Percentiles rank a stretch among this genome's conserved stretches.
These are phyloP conservation scores for Penicillium bovifimosum DNA, from an alignment of 495 filamentous ascomycete genomes.

Conservation along the genomic window DNA sequence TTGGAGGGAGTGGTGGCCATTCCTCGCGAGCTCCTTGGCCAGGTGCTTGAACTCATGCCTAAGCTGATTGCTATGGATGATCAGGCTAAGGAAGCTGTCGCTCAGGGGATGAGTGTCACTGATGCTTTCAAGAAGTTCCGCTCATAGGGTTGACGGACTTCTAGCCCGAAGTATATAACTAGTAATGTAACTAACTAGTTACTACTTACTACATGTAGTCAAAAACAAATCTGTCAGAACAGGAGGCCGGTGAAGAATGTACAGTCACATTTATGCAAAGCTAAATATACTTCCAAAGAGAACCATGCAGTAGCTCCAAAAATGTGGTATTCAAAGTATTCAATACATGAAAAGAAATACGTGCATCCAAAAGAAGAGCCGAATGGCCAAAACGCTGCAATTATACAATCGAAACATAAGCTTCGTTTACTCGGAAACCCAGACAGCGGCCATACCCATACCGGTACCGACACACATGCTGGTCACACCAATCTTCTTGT, in stretches of 20 bases:
- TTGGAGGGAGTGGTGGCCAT: slow-evolving; percentile 59
- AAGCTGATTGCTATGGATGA: slow-evolving; percentile 54
- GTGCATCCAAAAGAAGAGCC: slow-evolving; percentile 10
- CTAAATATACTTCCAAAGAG: not conserved
- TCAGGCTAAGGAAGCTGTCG: slow-evolving; percentile 54
- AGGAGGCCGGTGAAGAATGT: not conserved
- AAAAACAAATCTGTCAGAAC: not conserved
- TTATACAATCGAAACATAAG: slow-evolving; percentile 16
- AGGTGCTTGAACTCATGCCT: slow-evolving; percentile 50
- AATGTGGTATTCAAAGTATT: slow-evolving; percentile 26
- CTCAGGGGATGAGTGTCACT: slow-evolving; percentile 47
- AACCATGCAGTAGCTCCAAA: slow-evolving; percentile 17
- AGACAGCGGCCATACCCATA: slow-evolving; percentile 95
- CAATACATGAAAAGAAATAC: slow-evolving; percentile 23
- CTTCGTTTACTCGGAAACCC: slow-evolving; percentile 70
- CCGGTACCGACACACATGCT: slow-evolving; percentile 97
- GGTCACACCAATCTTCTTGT: slow-evolving; percentile 81
- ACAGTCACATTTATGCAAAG: not conserved
- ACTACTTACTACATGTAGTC: too few species aligned
- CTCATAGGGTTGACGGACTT: not conserved
- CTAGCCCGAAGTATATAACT: not conserved
- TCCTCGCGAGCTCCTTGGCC: slow-evolving; percentile 44
- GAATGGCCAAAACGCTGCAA: slow-evolving; percentile 29
- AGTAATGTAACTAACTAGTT: not conserved
- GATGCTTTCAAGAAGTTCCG: slow-evolving; percentile 52